Evolutionary conservation across 75 land plant species (phyloP).

Genomic region (Larix kaempferi): DNA sequence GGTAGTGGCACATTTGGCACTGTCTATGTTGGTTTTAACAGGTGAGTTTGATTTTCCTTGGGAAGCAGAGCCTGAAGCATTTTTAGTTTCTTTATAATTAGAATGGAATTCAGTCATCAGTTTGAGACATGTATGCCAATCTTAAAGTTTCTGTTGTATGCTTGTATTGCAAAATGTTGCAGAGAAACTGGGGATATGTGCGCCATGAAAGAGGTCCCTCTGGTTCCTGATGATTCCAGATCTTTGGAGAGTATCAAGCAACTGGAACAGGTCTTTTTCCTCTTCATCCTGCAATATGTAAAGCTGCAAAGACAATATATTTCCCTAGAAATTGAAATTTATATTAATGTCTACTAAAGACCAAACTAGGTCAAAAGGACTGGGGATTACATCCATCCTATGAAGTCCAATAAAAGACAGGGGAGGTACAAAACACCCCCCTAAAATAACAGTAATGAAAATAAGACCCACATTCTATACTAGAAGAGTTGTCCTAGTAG

Average conservation of each 20-base stretch:
- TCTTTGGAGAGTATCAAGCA: conserved; percentile 88
- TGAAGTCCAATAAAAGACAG: no score
- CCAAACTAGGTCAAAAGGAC: no score
- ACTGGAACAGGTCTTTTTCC: conserved; percentile 66
- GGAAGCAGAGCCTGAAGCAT: neutral
- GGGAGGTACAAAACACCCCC: no score
- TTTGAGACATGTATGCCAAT: neutral
- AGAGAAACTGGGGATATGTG: conserved; percentile 93
- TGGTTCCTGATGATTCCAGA: conserved; percentile 84
- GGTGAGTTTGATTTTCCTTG: conserved; percentile 24
- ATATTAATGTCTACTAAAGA: no score
- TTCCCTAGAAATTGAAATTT: neutral
- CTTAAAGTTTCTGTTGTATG: neutral
- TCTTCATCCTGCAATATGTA: neutral
- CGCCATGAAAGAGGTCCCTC: conserved; percentile 96
- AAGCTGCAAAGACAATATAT: neutral
- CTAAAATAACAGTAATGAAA: no score
- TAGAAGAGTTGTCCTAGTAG: no score
- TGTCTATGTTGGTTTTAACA: conserved; percentile 78
- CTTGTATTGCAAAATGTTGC: conserved; percentile 13
- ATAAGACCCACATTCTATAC: no score
- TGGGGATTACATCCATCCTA: no score
- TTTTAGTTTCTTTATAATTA: neutral
- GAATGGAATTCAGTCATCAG: neutral
- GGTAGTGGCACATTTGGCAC: conserved; percentile 96